These are phyloP conservation scores for Calonectria henricotiae DNA, from an alignment of 2,329 filamentous ascomycete species.

Conservation along the genomic window DNA sequence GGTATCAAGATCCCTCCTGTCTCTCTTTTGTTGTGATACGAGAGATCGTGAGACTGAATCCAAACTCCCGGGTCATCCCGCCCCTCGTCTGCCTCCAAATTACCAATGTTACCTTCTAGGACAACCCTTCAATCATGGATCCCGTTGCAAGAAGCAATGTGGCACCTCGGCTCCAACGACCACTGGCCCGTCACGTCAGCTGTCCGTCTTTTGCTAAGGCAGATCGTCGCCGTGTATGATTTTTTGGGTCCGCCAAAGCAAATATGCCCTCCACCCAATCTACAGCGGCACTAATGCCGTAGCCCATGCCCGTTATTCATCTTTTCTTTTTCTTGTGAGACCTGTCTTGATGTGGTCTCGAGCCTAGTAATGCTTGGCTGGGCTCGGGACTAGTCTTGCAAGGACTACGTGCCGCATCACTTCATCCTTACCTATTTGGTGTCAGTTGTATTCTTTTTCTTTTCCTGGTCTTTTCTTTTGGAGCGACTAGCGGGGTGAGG, in stretches of 20 bases:
- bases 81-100: conserved; percentile 30
- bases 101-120: conserved; percentile 33
- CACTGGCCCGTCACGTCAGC: conserved; percentile 19
- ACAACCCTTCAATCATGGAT: conserved; percentile 11
- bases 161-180: conserved; percentile 17
- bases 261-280: conserved; percentile 26
- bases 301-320: conserved; percentile 14
- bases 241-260: conserved; percentile 34
- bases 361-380: conserved; percentile 1
- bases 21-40: conserved; percentile 31
- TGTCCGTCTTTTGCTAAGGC: conserved; percentile 4
- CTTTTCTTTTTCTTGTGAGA: conserved; percentile 33
- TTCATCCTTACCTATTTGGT: neutral
- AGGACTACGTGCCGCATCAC: conserved; percentile 17
- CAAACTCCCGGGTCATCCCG: conserved; percentile 32
- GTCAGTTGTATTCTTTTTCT: neutral
- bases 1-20: conserved; percentile 28
- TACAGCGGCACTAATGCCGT: conserved; percentile 11
- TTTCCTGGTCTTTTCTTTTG: conserved; percentile 6
- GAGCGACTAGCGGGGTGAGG: conserved; percentile 14
- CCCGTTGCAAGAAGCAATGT: conserved; percentile 25
- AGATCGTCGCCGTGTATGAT: conserved; percentile 28
- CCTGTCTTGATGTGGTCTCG: conserved; percentile 2
- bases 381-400: neutral
- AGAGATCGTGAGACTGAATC: conserved; percentile 36